Percentiles rank a stretch among this genome's conserved stretches.
phyloP scores from a whole-genome alignment of 371 early-diverging fungal species.

The Apophysomyces trapeziformis region DNA sequence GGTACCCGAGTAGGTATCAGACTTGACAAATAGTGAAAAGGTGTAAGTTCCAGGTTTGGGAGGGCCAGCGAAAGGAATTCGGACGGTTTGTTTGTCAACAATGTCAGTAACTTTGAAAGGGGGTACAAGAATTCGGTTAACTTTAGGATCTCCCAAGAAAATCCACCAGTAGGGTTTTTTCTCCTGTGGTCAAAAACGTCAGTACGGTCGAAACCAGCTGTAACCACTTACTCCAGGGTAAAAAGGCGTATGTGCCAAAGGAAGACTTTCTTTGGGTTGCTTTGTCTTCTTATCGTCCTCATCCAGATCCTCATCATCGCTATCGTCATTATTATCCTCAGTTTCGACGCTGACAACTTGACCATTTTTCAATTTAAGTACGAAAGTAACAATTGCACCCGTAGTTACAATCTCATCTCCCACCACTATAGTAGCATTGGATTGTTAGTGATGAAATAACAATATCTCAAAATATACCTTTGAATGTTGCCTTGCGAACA shows the following conservation, averaged over 20 bases:
- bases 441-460: not conserved
- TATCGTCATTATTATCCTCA: constrained; percentile 12
- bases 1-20: constrained; percentile 86
- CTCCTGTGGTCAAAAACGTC: constrained; percentile 29
- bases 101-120: constrained; percentile 84
- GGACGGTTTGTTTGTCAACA: constrained; percentile 67
- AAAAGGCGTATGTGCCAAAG: constrained; percentile 70
- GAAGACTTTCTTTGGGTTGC: constrained; percentile 31
- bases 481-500: constrained; percentile 79
- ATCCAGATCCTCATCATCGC: constrained; percentile 32
- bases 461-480: constrained; percentile 40
- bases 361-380: constrained; percentile 60
- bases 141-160: constrained; percentile 82
- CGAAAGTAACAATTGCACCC: constrained; percentile 78
- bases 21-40: constrained; percentile 85
- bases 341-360: constrained; percentile 28
- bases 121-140: constrained; percentile 80
- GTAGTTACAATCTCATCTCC: constrained; percentile 84
- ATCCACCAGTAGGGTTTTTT: constrained; percentile 95
- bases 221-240: constrained; percentile 48
- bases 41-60: constrained; percentile 83
- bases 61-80: constrained; percentile 94
- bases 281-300: constrained; percentile 35
- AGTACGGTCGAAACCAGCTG: not conserved
- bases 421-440: constrained; percentile 47